Evolutionary conservation across 805 yeast species (phyloP).

Genomic region (Candida parachauliodes): DNA sequence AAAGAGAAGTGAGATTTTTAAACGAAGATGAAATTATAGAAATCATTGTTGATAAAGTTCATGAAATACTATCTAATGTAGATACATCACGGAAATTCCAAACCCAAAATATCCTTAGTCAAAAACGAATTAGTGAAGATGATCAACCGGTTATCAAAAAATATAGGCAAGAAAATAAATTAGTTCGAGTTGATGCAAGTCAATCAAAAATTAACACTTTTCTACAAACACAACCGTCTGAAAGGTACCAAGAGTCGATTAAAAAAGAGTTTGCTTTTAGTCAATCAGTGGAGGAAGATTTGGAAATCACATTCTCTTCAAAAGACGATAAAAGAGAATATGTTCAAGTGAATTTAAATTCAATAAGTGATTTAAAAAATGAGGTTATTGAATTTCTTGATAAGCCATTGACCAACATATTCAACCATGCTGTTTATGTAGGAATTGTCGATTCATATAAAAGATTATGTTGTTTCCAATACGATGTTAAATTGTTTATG

Average conservation of each 20-base stretch:
- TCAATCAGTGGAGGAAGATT: constrained; percentile 5
- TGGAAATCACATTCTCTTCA: background rate
- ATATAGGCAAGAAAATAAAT: constrained; percentile 55
- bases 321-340: constrained; percentile 14
- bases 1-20: constrained; percentile 83
- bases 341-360: constrained; percentile 48
- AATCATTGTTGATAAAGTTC: constrained; percentile 46
- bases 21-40: constrained; percentile 84
- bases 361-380: constrained; percentile 54
- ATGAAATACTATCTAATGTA: constrained; percentile 46
- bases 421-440: constrained; percentile 68
- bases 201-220: constrained; percentile 41
- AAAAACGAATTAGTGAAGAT: constrained; percentile 15
- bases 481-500: constrained; percentile 70
- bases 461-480: constrained; percentile 79
- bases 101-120: constrained; percentile 50
- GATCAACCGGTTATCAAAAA: constrained; percentile 17
- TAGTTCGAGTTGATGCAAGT: constrained; percentile 67
- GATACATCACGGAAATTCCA: constrained; percentile 69
- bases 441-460: constrained; percentile 75
- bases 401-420: constrained; percentile 58
- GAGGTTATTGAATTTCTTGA: constrained; percentile 46
- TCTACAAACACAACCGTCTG: constrained; percentile 5
- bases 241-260: constrained; percentile 2
- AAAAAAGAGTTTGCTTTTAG: constrained; percentile 10